A percentile compares a stretch with the other conserved stretches of the same genome.
phyloP scores from a whole-genome alignment of 2,329 filamentous ascomycete species.

The Neopestalotiopsis rosae region DNA sequence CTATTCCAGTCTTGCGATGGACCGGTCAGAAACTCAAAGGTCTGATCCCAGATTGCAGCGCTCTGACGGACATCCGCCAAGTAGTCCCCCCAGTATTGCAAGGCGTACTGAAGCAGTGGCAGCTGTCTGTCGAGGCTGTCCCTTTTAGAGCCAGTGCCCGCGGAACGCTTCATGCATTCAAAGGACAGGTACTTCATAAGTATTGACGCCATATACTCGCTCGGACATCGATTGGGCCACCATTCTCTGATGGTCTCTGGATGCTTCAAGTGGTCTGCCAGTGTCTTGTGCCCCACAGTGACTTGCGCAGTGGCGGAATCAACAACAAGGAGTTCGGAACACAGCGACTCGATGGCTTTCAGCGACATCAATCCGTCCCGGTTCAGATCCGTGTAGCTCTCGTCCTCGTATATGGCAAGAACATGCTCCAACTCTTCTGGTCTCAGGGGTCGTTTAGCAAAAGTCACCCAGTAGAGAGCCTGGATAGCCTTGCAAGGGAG shows the following conservation, averaged over 20 bases:
- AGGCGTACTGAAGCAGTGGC: neutral
- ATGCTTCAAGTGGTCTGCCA: neutral
- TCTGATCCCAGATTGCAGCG: neutral
- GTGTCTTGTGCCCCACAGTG: neutral
- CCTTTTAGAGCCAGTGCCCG: neutral
- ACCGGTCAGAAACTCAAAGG: neutral
- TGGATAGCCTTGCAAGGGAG: neutral
- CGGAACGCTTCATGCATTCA: neutral
- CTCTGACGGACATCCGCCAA: neutral
- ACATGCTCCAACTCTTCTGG: neutral
- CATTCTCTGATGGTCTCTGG: neutral
- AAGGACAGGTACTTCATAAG: neutral
- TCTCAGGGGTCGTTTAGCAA: neutral
- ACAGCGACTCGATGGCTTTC: neutral
- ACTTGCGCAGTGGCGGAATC: neutral
- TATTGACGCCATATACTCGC: neutral
- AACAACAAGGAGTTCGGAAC: neutral
- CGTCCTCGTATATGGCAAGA: neutral
- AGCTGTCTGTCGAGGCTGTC: neutral
- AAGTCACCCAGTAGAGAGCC: neutral
- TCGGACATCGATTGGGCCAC: neutral
- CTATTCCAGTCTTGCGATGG: neutral
- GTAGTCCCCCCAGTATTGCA: neutral
- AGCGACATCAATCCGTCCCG: neutral
- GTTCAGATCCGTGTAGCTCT: neutral